Percentiles rank a stretch among this genome's conserved stretches.
These are phyloP conservation scores for Colletotrichum trifolii DNA, from an alignment of 2,329 filamentous ascomycete species.

Conservation along the genomic window DNA sequence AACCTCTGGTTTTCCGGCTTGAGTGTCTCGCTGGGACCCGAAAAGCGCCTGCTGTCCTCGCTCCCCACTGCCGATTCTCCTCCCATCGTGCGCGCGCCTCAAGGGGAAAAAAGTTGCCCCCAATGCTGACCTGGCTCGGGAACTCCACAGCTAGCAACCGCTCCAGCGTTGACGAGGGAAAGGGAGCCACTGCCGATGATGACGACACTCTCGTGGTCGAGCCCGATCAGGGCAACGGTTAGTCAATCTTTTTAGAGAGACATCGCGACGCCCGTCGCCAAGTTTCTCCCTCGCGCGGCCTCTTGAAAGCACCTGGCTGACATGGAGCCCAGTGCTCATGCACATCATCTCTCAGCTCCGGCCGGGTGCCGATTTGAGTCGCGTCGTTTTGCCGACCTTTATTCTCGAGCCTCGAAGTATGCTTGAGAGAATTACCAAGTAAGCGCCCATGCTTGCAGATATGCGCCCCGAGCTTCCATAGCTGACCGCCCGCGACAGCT, in stretches of 20 bases:
- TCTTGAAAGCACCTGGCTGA: constrained; percentile 21
- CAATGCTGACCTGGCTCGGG: constrained; percentile 57
- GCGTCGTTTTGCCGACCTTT: constrained; percentile 95
- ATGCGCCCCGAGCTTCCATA: constrained; percentile 9
- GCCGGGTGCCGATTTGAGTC: constrained; percentile 92
- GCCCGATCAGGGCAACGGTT: constrained; percentile 93
- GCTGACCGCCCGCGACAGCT: constrained; percentile 64
- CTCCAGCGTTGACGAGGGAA: constrained; percentile 68
- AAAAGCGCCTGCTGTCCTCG: constrained; percentile 25
- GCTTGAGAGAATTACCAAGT: constrained; percentile 99
- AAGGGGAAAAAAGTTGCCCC: constrained; percentile 16
- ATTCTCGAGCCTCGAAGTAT: constrained; percentile 98
- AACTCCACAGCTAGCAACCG: constrained; percentile 54
- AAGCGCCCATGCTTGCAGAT: constrained; percentile 46
- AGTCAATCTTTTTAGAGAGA: constrained; percentile 45
- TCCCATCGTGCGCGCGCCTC: constrained; percentile 22
- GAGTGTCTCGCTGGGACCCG: constrained; percentile 12
- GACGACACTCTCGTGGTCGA: constrained; percentile 86
- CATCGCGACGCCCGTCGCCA: constrained; percentile 1
- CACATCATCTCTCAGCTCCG: constrained; percentile 98
- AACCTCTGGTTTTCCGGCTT: constrained; percentile 4
- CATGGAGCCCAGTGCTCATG: constrained; percentile 75
- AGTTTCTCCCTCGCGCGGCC: neutral
- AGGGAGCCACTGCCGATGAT: constrained; percentile 61
- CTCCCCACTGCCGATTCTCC: constrained; percentile 27